phyloP scores from a whole-genome alignment of 2,329 filamentous ascomycete species.

The Colletotrichum sidae region DNA sequence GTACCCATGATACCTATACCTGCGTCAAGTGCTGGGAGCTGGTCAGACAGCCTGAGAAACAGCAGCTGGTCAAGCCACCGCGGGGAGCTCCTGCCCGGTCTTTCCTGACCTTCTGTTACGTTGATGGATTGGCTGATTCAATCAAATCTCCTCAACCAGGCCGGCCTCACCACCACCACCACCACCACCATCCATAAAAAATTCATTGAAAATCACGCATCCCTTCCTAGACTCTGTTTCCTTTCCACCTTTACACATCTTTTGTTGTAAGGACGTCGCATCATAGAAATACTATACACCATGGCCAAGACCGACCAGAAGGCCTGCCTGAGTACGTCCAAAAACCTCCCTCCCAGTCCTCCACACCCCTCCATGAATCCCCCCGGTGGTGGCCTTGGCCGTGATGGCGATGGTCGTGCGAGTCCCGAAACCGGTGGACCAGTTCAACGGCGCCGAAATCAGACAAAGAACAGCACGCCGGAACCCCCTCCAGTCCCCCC shows the following conservation, averaged over 20 bases:
- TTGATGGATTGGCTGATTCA: constrained; percentile 35
- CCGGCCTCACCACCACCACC: constrained; percentile 42
- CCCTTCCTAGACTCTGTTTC: constrained; percentile 25
- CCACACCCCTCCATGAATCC: constrained; percentile 35
- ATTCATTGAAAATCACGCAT: constrained; percentile 47
- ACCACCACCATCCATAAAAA: constrained; percentile 31
- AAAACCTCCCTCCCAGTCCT: constrained; percentile 46
- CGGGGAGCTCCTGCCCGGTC: constrained; percentile 15
- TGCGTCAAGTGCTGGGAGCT: background rate
- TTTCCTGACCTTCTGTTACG: too few relatives aligned
- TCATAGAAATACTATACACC: constrained; percentile 40
- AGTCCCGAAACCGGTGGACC: constrained; percentile 6
- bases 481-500: too few relatives aligned
- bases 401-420: constrained; percentile 15
- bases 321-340: constrained; percentile 71
- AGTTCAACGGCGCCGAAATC: background rate
- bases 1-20: too few relatives aligned
- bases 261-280: constrained; percentile 26
- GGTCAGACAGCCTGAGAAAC: constrained; percentile 25
- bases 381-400: constrained; percentile 24
- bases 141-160: constrained; percentile 39
- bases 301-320: constrained; percentile 70
- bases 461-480: too few relatives aligned
- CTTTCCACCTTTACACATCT: background rate
- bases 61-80: constrained; percentile 6